Evolutionary conservation across 2,329 filamentous ascomycete genomes (phyloP), one percentile per base, ranked within the genome.

Genomic region (Venturia nashicola): DNA sequence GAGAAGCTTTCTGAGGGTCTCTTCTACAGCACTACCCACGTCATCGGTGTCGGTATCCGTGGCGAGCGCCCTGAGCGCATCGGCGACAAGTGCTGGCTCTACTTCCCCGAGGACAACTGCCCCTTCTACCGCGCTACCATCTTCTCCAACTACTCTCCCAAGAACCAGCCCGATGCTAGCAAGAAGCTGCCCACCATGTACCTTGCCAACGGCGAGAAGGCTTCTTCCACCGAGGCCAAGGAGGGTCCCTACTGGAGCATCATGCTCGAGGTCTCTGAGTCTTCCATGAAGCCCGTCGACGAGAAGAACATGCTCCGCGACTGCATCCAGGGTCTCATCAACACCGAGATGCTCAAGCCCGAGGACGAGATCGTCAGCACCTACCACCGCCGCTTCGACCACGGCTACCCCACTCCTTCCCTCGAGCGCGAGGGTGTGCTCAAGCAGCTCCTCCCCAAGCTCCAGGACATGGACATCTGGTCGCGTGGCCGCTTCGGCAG

Each of bases 31-130:
- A 92, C 89, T 70, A 99, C 94, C 64, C 94, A 99, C 79, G 93
- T 99, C 72, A 89, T 99, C 70, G 94, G 94, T 77, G 90, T 99
- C 68, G 94, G 94, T 79, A 83, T 99, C 72, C 91, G 94, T 73
- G 94, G 94, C 68, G 84, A 83, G 72, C 90, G 94, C 69, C 94
- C 94, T 44, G 91, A 96, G 77, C 89, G 90, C 74, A 99, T 99
- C 71, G 94, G 94, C 69, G 94, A 99, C 82, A 99, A 97, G 85
- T 99, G 94, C 86, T 99, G 94, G 92, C 83, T 99, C 69, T 99
- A 99, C 85, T 99, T 97, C 86, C 94, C 94, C 67, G 94, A 99
- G 78, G 89, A 96, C 77, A 88, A 99, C 83, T 97, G 91, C 82
- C 91, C 91, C 75, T 99, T 99, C 84, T 99, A 99, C 84, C 90